These are phyloP conservation scores for Chlorella sorokiniana DNA, from an alignment of 139 green algal genomes.

Conservation along the genomic window DNA sequence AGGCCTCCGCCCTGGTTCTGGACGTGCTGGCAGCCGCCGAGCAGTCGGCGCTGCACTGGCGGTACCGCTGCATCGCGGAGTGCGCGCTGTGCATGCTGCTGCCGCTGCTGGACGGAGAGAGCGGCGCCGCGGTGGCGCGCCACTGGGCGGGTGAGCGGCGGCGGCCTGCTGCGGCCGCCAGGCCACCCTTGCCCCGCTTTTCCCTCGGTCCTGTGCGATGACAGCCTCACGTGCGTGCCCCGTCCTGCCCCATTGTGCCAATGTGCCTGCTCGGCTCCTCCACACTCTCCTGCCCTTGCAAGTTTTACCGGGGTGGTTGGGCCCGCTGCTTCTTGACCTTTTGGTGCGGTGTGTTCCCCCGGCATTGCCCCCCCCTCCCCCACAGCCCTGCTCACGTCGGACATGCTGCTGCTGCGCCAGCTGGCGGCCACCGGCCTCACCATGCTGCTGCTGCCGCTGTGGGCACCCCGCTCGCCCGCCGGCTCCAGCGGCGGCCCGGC, in stretches of 20 bases:
- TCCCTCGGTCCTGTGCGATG: no score
- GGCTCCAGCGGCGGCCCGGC: neutral
- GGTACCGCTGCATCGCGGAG: constrained; percentile 66
- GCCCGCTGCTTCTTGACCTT: neutral
- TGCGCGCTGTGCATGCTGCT: constrained; percentile 62
- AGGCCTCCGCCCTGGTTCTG: constrained; percentile 17
- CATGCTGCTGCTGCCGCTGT: constrained; percentile 32
- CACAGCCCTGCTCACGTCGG: constrained; percentile 37
- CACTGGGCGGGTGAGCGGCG: constrained; percentile 37
- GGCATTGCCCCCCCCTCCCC: neutral
- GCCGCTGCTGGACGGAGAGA: constrained; percentile 31
- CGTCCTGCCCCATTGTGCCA: neutral
- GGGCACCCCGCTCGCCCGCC: neutral
- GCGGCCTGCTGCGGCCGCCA: neutral
- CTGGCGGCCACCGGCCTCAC: constrained; percentile 30
- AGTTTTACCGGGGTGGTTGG: neutral
- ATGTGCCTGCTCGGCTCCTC: neutral
- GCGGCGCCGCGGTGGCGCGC: constrained; percentile 26
- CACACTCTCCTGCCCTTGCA: neutral
- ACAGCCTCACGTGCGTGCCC: neutral
- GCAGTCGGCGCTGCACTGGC: constrained; percentile 57
- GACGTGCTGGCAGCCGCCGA: constrained; percentile 41
- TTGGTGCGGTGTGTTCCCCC: neutral
- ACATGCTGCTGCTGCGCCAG: constrained; percentile 57
- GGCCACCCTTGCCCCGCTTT: neutral